A percentile compares a stretch with the other conserved stretches of the same genome.
Evolutionary conservation across 2,329 filamentous ascomycete species (phyloP).

Genomic region (Trichoderma hamatum): DNA sequence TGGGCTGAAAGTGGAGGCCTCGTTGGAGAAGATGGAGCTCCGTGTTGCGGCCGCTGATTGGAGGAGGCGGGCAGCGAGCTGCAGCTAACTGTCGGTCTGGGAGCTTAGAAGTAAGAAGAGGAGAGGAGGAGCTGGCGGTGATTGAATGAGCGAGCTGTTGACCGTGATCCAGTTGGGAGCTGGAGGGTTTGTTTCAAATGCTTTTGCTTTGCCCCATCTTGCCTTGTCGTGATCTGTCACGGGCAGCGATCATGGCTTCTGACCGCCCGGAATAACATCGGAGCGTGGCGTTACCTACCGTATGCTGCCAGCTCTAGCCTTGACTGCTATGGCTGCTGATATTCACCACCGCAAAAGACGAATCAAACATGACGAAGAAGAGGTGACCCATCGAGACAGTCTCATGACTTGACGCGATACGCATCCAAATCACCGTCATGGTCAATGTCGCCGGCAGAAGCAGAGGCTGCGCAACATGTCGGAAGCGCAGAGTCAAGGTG

Average conservation of each 20-base stretch:
- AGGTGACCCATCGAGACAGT: background rate
- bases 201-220: background rate
- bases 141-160: slow-evolving; percentile 4
- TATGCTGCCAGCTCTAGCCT: too few species aligned
- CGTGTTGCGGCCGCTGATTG: slow-evolving; percentile 11
- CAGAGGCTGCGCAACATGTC: slow-evolving; percentile 29
- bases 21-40: slow-evolving; percentile 13
- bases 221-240: background rate
- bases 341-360: background rate
- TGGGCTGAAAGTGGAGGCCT: background rate
- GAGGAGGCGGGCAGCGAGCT: background rate
- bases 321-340: background rate
- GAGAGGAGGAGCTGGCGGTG: background rate
- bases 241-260: background rate
- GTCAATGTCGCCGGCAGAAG: slow-evolving; percentile 30
- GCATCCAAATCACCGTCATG: slow-evolving; percentile 5
- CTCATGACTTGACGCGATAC: background rate
- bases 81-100: slow-evolving; percentile 23
- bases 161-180: background rate
- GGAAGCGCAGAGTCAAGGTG: slow-evolving; percentile 29
- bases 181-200: background rate
- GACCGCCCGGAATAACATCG: background rate
- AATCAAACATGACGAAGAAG: background rate
- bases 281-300: background rate
- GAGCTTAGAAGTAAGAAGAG: slow-evolving; percentile 13